These are phyloP conservation scores for Clonostachys rosea DNA, from an alignment of 2,329 filamentous ascomycete genomes.

Conservation along the genomic window DNA sequence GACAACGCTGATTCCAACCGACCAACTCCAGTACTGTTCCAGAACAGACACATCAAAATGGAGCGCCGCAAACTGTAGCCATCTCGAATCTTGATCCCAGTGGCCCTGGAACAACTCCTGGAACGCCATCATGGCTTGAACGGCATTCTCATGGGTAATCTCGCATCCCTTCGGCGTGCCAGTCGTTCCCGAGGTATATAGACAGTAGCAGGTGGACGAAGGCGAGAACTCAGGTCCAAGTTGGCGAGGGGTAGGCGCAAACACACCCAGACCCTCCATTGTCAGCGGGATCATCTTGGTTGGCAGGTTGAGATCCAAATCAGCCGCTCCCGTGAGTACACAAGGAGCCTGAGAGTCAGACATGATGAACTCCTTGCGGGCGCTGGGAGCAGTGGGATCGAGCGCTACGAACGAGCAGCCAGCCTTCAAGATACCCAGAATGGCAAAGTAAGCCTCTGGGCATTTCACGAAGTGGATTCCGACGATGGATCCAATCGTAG, in stretches of 20 bases:
- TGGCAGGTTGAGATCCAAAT: slow-evolving; percentile 22
- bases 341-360: slow-evolving; percentile 64
- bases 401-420: slow-evolving; percentile 79
- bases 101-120: slow-evolving; percentile 70
- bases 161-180: slow-evolving; percentile 85
- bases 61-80: slow-evolving; percentile 90
- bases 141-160: slow-evolving; percentile 81
- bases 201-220: slow-evolving; percentile 68
- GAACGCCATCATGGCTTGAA: slow-evolving; percentile 87
- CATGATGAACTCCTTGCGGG: slow-evolving; percentile 74
- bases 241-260: slow-evolving; percentile 7
- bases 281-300: slow-evolving; percentile 25
- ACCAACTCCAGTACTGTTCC: slow-evolving; percentile 96
- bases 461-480: slow-evolving; percentile 82
- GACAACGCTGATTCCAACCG: slow-evolving; percentile 79
- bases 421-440: slow-evolving; percentile 76
- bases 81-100: slow-evolving; percentile 70
- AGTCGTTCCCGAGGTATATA: slow-evolving; percentile 86
- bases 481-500: slow-evolving; percentile 56
- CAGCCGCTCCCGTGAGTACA: slow-evolving; percentile 44
- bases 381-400: slow-evolving; percentile 67
- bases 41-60: slow-evolving; percentile 93
- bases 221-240: slow-evolving; percentile 13
- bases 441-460: slow-evolving; percentile 76
- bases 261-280: slow-evolving; percentile 17